phyloP scores from a whole-genome alignment of 768 basidiomycete species.

The Phaffia tasmanica region DNA sequence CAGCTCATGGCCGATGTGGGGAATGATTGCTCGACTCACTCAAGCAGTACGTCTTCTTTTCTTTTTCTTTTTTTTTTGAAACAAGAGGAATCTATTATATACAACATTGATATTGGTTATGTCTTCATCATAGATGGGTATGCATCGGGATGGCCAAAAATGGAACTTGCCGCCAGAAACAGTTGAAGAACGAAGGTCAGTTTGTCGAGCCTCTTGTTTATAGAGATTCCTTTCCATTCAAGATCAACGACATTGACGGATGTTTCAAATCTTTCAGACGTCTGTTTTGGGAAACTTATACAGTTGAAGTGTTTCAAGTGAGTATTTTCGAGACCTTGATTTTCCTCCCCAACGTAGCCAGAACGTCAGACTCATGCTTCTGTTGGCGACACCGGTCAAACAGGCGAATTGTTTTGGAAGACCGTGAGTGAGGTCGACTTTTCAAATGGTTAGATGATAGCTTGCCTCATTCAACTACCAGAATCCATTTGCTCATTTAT shows the following conservation, averaged over 20 bases:
- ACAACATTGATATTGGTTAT: too few relatives aligned
- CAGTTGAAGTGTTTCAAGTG: too few relatives aligned
- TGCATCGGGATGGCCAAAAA: constrained; percentile 12
- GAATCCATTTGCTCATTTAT: neutral
- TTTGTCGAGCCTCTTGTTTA: neutral
- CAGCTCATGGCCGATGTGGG: constrained; percentile 4
- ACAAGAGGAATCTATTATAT: too few relatives aligned
- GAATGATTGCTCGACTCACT: neutral
- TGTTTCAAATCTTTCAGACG: neutral
- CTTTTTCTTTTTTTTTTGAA: neutral
- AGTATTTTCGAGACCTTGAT: too few relatives aligned
- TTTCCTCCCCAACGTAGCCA: neutral
- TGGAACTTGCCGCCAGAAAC: constrained; percentile 7
- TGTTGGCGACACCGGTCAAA: neutral
- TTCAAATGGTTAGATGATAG: too few relatives aligned
- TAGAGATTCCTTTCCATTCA: neutral
- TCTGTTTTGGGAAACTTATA: constrained; percentile 6
- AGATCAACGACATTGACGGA: too few relatives aligned
- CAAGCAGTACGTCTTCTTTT: neutral
- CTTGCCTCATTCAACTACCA: neutral
- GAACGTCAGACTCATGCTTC: neutral
- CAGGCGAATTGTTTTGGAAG: too few relatives aligned
- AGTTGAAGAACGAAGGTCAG: constrained; percentile 9
- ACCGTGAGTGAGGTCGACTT: too few relatives aligned
- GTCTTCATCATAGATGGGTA: constrained; percentile 6